A percentile compares a stretch with the other conserved stretches of the same genome.
Evolutionary conservation across 1,139 yeast genomes (phyloP).

Genomic region (Taiozyma sp.): DNA sequence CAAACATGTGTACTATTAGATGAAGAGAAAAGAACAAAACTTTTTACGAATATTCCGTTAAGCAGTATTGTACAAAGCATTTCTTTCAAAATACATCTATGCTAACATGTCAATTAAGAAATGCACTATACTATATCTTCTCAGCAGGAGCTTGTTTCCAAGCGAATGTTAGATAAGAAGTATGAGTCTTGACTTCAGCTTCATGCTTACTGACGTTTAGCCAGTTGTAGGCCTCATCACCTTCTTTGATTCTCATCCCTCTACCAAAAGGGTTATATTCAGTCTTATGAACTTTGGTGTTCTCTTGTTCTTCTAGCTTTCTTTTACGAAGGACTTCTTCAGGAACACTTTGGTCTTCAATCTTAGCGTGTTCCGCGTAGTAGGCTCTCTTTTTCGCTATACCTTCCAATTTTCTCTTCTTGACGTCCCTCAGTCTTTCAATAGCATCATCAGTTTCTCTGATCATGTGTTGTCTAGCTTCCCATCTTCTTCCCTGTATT

Average conservation of each 20-base stretch:
- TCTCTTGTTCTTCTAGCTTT: slow-evolving; percentile 23
- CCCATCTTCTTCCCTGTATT: slow-evolving; percentile 82
- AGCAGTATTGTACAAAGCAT: neutral
- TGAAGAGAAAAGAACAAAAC: neutral
- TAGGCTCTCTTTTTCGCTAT: slow-evolving; percentile 51
- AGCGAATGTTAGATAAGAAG: slow-evolving; percentile 94
- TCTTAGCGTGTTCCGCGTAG: slow-evolving; percentile 24
- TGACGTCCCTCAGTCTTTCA: slow-evolving; percentile 75
- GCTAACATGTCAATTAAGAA: neutral
- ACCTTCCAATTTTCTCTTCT: slow-evolving; percentile 69
- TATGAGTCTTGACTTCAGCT: slow-evolving; percentile 84
- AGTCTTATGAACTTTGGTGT: slow-evolving; percentile 35
- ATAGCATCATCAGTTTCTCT: slow-evolving; percentile 78
- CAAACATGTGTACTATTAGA: neutral
- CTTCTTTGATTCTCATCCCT: slow-evolving; percentile 70
- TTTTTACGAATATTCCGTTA: neutral
- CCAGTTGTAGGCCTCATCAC: slow-evolving; percentile 81
- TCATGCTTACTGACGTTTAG: slow-evolving; percentile 77
- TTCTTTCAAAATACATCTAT: neutral
- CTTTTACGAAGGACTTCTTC: slow-evolving; percentile 23
- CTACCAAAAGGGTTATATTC: slow-evolving; percentile 92
- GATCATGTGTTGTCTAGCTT: slow-evolving; percentile 86
- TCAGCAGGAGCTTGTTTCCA: slow-evolving; percentile 27
- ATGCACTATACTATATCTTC: neutral
- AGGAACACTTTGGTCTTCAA: slow-evolving; percentile 13